Evolutionary conservation across 768 basidiomycete genomes (phyloP).

Genomic region (Tulasnella calospora): DNA sequence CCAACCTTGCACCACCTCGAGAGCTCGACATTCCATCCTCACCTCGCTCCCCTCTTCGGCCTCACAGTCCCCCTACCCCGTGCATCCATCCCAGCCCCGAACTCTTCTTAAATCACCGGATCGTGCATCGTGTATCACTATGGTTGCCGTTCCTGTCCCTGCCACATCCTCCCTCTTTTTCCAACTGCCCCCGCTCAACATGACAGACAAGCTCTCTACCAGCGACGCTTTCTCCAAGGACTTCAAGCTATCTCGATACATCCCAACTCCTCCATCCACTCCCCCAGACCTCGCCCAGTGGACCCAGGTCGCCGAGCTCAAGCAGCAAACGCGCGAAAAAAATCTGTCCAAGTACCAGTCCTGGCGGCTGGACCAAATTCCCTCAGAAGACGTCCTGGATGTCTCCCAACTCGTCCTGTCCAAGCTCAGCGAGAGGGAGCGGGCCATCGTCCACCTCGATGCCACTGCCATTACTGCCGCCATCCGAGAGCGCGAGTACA

Average conservation of each 20-base stretch:
- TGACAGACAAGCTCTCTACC: background rate
- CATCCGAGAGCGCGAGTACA: constrained; percentile 36
- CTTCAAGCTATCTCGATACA: background rate
- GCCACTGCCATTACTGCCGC: constrained; percentile 37
- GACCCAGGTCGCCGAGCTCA: constrained; percentile 9
- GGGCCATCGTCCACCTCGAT: constrained; percentile 38
- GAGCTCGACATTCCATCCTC: background rate
- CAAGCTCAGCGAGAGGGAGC: constrained; percentile 34
- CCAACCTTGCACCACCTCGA: background rate
- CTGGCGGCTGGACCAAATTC: constrained; percentile 13
- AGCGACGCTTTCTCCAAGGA: background rate
- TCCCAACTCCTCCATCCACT: constrained; percentile 14
- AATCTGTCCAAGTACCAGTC: background rate
- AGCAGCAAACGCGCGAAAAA: constrained; percentile 17
- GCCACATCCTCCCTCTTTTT: background rate
- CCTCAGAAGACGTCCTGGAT: constrained; percentile 5
- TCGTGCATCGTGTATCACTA: background rate
- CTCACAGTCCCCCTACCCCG: background rate
- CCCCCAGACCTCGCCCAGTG: constrained; percentile 13
- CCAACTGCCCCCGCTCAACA: background rate
- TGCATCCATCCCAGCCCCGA: background rate
- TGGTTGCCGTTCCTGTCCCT: constrained; percentile 9
- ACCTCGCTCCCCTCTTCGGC: background rate
- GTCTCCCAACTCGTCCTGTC: constrained; percentile 16
- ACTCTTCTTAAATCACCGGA: background rate